Evolutionary conservation across 164 flowering plant species (phyloP).

Genomic region (Vitis amurensis): DNA sequence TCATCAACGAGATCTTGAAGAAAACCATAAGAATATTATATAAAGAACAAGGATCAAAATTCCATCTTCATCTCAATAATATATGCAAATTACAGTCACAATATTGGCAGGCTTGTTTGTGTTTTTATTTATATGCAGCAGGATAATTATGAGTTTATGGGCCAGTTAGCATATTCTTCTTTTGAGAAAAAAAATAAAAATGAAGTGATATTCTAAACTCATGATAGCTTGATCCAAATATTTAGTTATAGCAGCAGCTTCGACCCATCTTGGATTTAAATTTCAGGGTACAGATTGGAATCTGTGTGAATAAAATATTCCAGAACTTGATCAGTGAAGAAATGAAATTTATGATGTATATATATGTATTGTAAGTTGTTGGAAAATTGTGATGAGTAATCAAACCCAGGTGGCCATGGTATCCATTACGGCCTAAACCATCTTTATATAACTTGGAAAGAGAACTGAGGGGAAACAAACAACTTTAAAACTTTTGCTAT

Average conservation of each 20-base stretch:
- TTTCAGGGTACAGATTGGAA: not conserved
- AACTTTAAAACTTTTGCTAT: not conserved
- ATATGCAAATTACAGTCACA: not conserved
- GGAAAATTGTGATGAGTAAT: not conserved
- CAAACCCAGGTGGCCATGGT: not conserved
- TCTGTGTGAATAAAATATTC: not conserved
- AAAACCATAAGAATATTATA: no score
- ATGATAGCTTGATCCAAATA: no score
- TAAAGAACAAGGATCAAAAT: no score
- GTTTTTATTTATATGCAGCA: not conserved
- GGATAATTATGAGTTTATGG: not conserved
- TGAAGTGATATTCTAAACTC: no score
- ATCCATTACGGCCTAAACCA: not conserved
- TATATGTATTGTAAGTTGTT: not conserved
- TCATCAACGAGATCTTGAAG: not conserved
- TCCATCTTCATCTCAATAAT: not conserved
- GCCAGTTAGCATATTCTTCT: no score
- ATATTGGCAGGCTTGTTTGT: not conserved
- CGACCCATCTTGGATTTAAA: not conserved
- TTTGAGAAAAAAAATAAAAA: no score
- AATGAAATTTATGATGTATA: not conserved
- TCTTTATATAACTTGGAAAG: not conserved
- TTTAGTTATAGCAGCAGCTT: no score
- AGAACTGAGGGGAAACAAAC: not conserved
- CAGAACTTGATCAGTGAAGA: not conserved